phyloP scores from a whole-genome alignment of 2,329 filamentous ascomycete genomes.

The Hysterium pulicare region DNA sequence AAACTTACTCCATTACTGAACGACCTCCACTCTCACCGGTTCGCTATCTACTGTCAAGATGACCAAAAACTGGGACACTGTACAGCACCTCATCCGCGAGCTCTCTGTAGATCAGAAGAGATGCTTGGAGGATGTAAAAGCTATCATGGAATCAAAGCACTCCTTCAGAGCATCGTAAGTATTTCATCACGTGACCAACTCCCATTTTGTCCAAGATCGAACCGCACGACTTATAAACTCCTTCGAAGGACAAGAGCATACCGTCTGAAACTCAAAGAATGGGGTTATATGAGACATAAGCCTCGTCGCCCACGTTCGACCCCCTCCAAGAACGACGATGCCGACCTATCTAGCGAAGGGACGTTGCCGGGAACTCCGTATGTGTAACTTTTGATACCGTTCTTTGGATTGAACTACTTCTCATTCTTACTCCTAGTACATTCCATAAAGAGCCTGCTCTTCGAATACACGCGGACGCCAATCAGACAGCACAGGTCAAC shows the following conservation, averaged over 20 bases:
- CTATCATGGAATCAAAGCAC: slow-evolving; percentile 30
- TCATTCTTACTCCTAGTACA: too few relatives aligned
- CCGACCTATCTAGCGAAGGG: slow-evolving; percentile 2
- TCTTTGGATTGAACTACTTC: too few relatives aligned
- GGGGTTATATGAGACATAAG: slow-evolving; percentile 29
- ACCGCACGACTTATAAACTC: not conserved
- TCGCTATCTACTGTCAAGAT: too few relatives aligned
- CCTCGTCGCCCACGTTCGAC: slow-evolving; percentile 4
- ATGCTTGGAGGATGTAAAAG: slow-evolving; percentile 29
- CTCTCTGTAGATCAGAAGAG: slow-evolving; percentile 33
- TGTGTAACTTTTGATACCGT: slow-evolving; percentile 11
- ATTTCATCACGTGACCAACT: too few relatives aligned
- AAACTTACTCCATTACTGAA: too few relatives aligned
- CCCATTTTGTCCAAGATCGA: not conserved
- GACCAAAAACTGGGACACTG: slow-evolving; percentile 14
- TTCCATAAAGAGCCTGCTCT: too few relatives aligned
- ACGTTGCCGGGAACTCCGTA: slow-evolving; percentile 8
- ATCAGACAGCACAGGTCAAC: too few relatives aligned
- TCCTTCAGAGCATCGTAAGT: slow-evolving; percentile 35
- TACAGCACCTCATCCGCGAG: slow-evolving; percentile 24
- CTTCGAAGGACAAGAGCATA: slow-evolving; percentile 29
- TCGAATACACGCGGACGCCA: too few relatives aligned
- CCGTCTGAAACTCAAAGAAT: slow-evolving; percentile 37
- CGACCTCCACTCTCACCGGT: too few relatives aligned
- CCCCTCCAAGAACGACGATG: not conserved